Percentiles rank a stretch among this genome's conserved stretches.
Conservation (phyloP, 257 asterid species). For the Lycium ferocissimum region DNA sequence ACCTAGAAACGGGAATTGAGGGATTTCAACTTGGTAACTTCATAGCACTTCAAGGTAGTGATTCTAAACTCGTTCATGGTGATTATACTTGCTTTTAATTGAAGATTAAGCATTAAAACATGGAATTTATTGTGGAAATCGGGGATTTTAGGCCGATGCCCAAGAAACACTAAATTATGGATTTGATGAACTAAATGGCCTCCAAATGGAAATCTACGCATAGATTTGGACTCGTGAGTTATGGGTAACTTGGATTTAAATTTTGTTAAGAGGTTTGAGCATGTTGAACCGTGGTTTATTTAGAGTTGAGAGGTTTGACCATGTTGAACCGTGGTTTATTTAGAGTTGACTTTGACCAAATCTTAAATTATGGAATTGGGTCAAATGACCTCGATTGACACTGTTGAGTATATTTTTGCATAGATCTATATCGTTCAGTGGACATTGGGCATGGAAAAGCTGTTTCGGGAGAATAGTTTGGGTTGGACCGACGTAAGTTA, state of each 20-base stretch:
- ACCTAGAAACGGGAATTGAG: neutral
- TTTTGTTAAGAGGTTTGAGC: neutral
- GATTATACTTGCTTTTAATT: slow-evolving; percentile 3
- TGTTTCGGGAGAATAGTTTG: no score
- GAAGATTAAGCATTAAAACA: neutral
- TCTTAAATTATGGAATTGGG: neutral
- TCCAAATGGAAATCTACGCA: neutral
- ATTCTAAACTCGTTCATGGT: neutral
- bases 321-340: neutral
- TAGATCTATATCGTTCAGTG: no score
- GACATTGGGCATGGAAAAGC: no score
- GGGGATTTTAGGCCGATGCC: neutral
- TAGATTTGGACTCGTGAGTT: neutral
- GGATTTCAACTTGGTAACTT: neutral
- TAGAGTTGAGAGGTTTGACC: neutral
- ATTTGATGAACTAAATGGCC: neutral
- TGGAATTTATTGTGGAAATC: neutral
- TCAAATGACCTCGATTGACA: no score
- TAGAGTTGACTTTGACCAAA: neutral
- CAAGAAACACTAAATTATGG: neutral
- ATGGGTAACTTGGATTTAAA: neutral
- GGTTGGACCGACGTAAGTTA: no score
- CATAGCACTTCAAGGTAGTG: neutral
- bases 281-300: neutral
- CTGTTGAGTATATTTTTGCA: no score